Base-by-base conservation (phyloP, 2,329 filamentous ascomycete genomes). In the Thielaviopsis euricoi region DNA sequence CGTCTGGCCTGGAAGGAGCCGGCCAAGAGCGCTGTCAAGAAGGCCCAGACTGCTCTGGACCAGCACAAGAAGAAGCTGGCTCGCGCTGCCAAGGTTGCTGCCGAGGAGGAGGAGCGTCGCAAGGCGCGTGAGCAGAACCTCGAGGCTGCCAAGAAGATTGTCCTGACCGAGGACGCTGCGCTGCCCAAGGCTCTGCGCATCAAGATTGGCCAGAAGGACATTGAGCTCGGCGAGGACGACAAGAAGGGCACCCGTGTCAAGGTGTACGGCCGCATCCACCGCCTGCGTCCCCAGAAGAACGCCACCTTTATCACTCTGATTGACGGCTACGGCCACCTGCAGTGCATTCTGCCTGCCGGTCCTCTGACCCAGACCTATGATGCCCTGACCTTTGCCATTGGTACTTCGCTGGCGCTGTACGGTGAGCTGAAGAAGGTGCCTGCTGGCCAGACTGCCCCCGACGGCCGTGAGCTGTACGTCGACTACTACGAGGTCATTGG, bases 351-450 rank as follows among this genome's bases (percentile, higher is more conserved):
- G 64, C 79, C 82, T 58, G 71, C 76, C 2, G 89, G 89, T 59
- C 78, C 89, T 62, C 78, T 97, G 65, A 85, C 88, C 64, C 89
- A 89, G 76, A 91, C 87, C n/a, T 94, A 94, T 74, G 89, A 95
- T 67, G 87, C 88, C 62, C 75, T 95, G 64, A 89, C 86, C 23
- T 80, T 96, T 64, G 87, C 88, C 33, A 83, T 86, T 62, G 89
- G 91, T 72, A 93, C 89, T n/a, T 88, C 88, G 55, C 82, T 96
- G 67, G 83, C 83, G 65, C 81, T 96, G 59, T 82, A 82, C 61
- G 90, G 90, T 64, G 87, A 94, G 75, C 82, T 96, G 77, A 82
- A 81, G 68, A 79, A 86, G 66, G 85, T 95, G 4, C 90, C 86
- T 10, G 78, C 80, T 23, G 87, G 87, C 58, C 81, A 85, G 62